Conservation (phyloP, 1,284 basidiomycete species). For the Inonotus hispidus region DNA sequence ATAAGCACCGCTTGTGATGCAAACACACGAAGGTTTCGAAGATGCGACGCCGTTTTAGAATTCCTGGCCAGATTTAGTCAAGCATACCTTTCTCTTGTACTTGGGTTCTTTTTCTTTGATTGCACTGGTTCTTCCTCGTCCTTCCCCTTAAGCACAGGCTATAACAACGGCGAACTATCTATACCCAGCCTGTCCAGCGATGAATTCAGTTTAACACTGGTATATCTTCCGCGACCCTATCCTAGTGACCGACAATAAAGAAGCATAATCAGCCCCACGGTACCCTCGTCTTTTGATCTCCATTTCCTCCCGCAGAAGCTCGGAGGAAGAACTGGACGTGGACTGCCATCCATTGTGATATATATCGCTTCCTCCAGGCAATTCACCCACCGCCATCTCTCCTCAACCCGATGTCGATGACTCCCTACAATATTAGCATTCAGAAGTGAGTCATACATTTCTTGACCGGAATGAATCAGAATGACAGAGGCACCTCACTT, state of each 20-base stretch:
- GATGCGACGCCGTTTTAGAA: neutral
- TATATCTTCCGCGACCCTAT: neutral
- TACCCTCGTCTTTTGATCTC: neutral
- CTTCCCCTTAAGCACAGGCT: neutral
- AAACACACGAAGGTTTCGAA: neutral
- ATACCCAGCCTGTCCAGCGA: neutral
- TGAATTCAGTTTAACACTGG: neutral
- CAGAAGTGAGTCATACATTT: slow-evolving; percentile 11
- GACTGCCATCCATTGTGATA: slow-evolving; percentile 13
- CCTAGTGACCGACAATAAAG: neutral
- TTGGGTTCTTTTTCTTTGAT: neutral
- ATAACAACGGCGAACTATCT: neutral
- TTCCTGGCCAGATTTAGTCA: slow-evolving; percentile 3
- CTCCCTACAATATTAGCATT: slow-evolving; percentile 11
- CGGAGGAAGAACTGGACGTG: slow-evolving; percentile 1
- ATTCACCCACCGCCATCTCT: neutral
- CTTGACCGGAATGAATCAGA: neutral
- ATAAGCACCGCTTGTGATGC: slow-evolving; percentile 14
- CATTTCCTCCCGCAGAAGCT: neutral
- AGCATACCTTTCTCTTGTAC: neutral
- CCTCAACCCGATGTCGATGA: neutral
- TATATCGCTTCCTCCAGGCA: neutral
- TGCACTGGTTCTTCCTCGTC: neutral
- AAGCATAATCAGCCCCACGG: neutral
- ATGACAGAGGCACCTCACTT: neutral